Evolutionary conservation across 2,329 filamentous ascomycete genomes (phyloP).

Genomic region (Saccharata proteae): DNA sequence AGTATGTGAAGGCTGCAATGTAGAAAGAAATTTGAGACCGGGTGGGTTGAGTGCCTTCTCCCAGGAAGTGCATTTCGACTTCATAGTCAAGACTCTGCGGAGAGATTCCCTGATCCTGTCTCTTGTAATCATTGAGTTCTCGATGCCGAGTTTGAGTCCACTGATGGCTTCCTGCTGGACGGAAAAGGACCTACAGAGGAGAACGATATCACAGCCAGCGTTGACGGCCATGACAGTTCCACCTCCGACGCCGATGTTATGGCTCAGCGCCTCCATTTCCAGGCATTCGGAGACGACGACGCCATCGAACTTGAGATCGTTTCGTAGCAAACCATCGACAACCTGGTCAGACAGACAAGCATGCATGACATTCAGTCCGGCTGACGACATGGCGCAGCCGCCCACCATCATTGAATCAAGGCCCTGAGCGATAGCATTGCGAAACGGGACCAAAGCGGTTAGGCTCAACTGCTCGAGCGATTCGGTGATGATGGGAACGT

Average conservation of each 20-base stretch:
- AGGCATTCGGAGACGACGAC: constrained; percentile 92
- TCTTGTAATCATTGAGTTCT: constrained; percentile 78
- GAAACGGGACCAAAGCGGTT: constrained; percentile 83
- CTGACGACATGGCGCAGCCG: constrained; percentile 82
- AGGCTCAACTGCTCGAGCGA: constrained; percentile 84
- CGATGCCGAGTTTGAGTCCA: constrained; percentile 75
- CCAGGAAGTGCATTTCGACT: constrained; percentile 80
- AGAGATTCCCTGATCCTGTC: constrained; percentile 71
- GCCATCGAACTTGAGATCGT: constrained; percentile 78
- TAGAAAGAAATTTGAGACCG: constrained; percentile 62
- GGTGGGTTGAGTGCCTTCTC: constrained; percentile 79
- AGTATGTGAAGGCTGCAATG: constrained; percentile 72
- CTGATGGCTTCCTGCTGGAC: constrained; percentile 87
- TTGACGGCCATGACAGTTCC: constrained; percentile 97
- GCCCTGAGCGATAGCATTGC: constrained; percentile 76
- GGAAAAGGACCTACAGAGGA: constrained; percentile 77
- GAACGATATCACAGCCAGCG: constrained; percentile 83
- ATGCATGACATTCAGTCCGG: constrained; percentile 89
- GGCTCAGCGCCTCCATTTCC: constrained; percentile 91
- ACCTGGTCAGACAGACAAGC: constrained; percentile 89
- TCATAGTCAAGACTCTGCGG: constrained; percentile 65
- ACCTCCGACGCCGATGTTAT: constrained; percentile 93
- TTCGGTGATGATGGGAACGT: constrained; percentile 92
- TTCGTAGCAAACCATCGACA: constrained; percentile 77
- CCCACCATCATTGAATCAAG: constrained; percentile 94